Conservation (phyloP, 2,329 filamentous ascomycete species). For the Sphaerulina musiva region DNA sequence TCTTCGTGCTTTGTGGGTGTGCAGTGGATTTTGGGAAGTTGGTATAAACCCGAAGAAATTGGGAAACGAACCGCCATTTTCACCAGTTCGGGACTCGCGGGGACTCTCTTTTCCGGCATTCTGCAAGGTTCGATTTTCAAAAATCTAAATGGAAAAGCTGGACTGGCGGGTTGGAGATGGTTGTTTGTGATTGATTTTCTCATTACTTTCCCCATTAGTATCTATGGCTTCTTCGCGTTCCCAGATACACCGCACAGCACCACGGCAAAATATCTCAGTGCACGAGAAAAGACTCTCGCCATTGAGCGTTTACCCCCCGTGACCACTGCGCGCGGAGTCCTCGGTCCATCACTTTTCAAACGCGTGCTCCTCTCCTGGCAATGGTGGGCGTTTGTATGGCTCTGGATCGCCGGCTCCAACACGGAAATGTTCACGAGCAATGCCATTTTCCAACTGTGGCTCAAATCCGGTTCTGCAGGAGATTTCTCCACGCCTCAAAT, state of each 20-base stretch:
- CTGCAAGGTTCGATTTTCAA: constrained; percentile 51
- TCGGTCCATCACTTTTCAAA: constrained; percentile 22
- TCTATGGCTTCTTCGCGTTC: constrained; percentile 51
- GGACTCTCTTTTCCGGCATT: constrained; percentile 57
- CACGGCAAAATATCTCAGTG: constrained; percentile 41
- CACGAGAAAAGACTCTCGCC: constrained; percentile 19
- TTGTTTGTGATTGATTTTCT: constrained; percentile 54
- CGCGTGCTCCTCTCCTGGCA: constrained; percentile 26
- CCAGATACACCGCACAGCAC: constrained; percentile 48
- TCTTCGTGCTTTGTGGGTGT: constrained; percentile 28
- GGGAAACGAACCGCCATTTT: constrained; percentile 58
- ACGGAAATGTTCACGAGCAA: constrained; percentile 28
- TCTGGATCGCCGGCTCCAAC: constrained; percentile 27
- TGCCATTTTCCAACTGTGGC: constrained; percentile 26
- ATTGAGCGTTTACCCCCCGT: constrained; percentile 25
- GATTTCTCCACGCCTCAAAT: constrained; percentile 22
- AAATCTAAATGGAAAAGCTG: constrained; percentile 42
- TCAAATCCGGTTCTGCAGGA: constrained; percentile 17
- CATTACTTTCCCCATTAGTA: constrained; percentile 51
- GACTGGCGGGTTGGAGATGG: constrained; percentile 53
- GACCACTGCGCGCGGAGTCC: constrained; percentile 18
- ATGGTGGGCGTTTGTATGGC: constrained; percentile 26
- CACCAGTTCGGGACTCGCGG: constrained; percentile 53
- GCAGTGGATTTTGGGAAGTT: constrained; percentile 25
- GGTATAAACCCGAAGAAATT: constrained; percentile 35